Percentiles rank a stretch among this genome's conserved stretches.
Evolutionary conservation across 2,329 filamentous ascomycete species (phyloP).

Genomic region (Scytalidium lignicola): DNA sequence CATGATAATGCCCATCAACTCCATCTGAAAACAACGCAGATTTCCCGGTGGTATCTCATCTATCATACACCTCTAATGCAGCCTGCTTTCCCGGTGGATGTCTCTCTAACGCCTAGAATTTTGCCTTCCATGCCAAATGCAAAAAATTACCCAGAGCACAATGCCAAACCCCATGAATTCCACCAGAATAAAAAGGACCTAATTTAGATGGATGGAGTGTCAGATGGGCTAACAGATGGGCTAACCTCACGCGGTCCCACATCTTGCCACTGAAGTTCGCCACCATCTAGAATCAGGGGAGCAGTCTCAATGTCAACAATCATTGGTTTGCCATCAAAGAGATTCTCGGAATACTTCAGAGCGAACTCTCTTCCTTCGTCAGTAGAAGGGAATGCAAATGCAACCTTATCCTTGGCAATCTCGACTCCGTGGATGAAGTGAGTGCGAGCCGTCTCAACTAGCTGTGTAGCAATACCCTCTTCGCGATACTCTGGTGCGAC

Average conservation of each 20-base stretch:
- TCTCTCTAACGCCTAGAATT: too few relatives aligned
- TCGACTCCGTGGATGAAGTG: conserved; percentile 50
- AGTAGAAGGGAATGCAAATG: conserved; percentile 60
- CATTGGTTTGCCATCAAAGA: neutral
- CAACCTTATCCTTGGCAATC: conserved; percentile 49
- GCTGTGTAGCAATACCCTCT: conserved; percentile 49
- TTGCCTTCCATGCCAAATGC: too few relatives aligned
- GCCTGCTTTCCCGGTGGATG: too few relatives aligned
- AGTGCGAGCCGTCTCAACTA: conserved; percentile 50
- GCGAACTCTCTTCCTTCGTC: conserved; percentile 54
- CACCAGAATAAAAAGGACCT: too few relatives aligned
- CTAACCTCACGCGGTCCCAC: neutral
- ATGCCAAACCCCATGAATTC: neutral
- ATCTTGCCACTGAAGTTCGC: neutral
- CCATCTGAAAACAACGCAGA: neutral
- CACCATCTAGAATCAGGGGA: neutral
- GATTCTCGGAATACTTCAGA: conserved; percentile 43
- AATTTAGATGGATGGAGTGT: neutral
- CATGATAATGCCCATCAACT: neutral
- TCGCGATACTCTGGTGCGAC: conserved; percentile 50
- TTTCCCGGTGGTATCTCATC: neutral
- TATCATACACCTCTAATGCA: too few relatives aligned
- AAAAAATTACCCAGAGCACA: too few relatives aligned
- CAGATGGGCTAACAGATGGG: neutral
- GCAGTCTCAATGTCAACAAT: conserved; percentile 1